Evolutionary conservation across 495 filamentous ascomycete genomes (phyloP).

Genomic region (Trichoderma reesei): DNA sequence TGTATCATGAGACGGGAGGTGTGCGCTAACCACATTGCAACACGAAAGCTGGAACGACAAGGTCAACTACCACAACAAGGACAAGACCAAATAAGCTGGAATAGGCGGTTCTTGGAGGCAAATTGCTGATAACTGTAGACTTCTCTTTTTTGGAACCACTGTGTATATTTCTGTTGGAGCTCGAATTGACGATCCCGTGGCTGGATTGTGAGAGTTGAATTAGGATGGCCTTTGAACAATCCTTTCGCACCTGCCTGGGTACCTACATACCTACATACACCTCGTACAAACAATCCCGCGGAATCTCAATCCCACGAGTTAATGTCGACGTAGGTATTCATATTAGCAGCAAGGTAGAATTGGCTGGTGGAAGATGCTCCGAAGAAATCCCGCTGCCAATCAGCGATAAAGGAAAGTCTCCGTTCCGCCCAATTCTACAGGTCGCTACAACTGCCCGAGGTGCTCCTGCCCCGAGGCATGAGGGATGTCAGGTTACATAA

Average conservation of each 20-base stretch:
- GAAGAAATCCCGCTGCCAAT: background rate
- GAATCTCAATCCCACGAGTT: background rate
- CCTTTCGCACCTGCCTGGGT: too few species aligned
- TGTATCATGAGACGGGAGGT: background rate
- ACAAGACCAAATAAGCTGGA: slow-evolving; percentile 51
- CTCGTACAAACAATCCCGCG: background rate
- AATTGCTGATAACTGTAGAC: background rate
- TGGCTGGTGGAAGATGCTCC: background rate
- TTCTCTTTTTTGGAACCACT: background rate
- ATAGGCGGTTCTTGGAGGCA: background rate
- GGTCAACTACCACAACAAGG: slow-evolving; percentile 95
- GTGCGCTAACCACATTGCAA: slow-evolving; percentile 10
- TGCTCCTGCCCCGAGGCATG: background rate
- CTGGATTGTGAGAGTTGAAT: background rate
- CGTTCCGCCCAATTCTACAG: background rate
- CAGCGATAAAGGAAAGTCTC: too few species aligned
- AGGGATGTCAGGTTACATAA: too few species aligned
- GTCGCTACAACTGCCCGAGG: background rate
- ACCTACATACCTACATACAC: too few species aligned
- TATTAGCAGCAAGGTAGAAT: background rate
- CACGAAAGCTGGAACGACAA: slow-evolving; percentile 73
- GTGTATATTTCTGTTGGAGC: slow-evolving; percentile 13
- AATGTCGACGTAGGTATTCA: too few species aligned
- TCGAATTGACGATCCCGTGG: slow-evolving; percentile 7
- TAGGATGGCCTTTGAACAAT: background rate